These are phyloP conservation scores for Penicillium sp. DNA, from an alignment of 2,329 filamentous ascomycete species.

Conservation along the genomic window DNA sequence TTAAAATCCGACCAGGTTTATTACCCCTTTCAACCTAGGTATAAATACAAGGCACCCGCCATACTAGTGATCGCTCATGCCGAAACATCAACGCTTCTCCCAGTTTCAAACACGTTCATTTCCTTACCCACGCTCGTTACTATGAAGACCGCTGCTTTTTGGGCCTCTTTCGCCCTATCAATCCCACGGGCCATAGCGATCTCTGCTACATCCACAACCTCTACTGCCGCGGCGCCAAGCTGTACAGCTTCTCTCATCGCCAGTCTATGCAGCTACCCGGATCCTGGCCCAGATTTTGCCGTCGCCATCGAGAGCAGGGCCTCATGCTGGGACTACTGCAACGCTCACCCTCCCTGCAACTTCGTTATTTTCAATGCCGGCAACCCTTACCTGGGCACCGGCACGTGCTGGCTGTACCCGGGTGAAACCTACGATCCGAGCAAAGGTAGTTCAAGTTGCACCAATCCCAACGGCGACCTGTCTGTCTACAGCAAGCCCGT, in stretches of 20 bases:
- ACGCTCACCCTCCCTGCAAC: constrained; percentile 37
- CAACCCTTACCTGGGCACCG: constrained; percentile 36
- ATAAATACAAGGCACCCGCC: too few species aligned
- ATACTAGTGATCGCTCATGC: too few species aligned
- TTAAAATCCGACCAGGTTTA: background rate
- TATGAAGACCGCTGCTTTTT: constrained; percentile 34
- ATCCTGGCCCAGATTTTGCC: constrained; percentile 29
- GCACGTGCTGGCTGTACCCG: constrained; percentile 41
- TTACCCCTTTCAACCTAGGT: background rate
- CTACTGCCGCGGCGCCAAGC: constrained; percentile 29
- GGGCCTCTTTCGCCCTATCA: constrained; percentile 30
- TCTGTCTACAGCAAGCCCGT: constrained; percentile 34
- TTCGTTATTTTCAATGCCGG: constrained; percentile 40
- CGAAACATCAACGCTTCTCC: constrained; percentile 6
- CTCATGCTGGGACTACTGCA: constrained; percentile 41
- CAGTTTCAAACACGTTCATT: constrained; percentile 8
- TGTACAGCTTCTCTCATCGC: constrained; percentile 37
- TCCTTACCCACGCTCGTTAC: constrained; percentile 24
- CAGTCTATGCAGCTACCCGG: constrained; percentile 37
- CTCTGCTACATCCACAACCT: constrained; percentile 23
- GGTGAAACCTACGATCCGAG: constrained; percentile 35
- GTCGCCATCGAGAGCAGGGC: constrained; percentile 32
- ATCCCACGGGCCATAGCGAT: constrained; percentile 21
- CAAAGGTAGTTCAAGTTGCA: constrained; percentile 31
- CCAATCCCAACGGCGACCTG: constrained; percentile 20